These are phyloP conservation scores for Tulasnella sp. DNA, from an alignment of 768 basidiomycete species.

Conservation along the genomic window DNA sequence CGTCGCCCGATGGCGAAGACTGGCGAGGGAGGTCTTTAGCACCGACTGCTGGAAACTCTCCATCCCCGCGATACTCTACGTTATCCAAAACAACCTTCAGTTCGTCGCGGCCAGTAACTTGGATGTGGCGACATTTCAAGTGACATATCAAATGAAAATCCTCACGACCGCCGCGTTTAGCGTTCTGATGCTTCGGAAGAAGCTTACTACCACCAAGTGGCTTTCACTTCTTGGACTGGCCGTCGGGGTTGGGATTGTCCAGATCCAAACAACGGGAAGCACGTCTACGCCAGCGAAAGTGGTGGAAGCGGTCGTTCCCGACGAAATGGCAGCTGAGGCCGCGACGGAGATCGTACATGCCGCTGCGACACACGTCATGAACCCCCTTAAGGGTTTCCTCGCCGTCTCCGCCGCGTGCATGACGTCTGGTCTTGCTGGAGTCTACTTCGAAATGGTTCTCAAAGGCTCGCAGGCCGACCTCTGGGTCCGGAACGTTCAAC, in stretches of 20 bases:
- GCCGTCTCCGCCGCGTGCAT: slow-evolving; percentile 88
- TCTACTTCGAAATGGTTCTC: slow-evolving; percentile 97
- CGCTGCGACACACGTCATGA: slow-evolving; percentile 45
- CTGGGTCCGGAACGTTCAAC: slow-evolving; percentile 94
- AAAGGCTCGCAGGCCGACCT: slow-evolving; percentile 83
- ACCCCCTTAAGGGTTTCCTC: slow-evolving; percentile 72
- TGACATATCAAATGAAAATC: slow-evolving; percentile 96
- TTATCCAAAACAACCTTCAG: slow-evolving; percentile 91
- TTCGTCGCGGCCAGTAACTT: slow-evolving; percentile 91
- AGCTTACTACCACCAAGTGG: slow-evolving; percentile 70
- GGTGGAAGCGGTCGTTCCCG: background rate
- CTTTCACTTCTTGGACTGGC: slow-evolving; percentile 74
- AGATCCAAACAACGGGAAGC: slow-evolving; percentile 57
- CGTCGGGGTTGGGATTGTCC: slow-evolving; percentile 80
- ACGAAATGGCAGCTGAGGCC: no score
- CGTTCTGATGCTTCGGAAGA: slow-evolving; percentile 68
- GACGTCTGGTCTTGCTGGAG: slow-evolving; percentile 91
- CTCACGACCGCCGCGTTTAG: slow-evolving; percentile 88
- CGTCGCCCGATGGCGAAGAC: slow-evolving; percentile 38
- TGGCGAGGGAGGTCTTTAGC: slow-evolving; percentile 67
- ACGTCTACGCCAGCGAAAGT: background rate
- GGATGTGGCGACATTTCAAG: slow-evolving; percentile 92
- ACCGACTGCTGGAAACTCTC: slow-evolving; percentile 95
- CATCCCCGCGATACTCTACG: slow-evolving; percentile 92
- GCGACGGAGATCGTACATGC: background rate